A percentile compares a stretch with the other conserved stretches of the same genome.
Conservation (phyloP, 495 filamentous ascomycete genomes). For the Lepidopterella palustris region DNA sequence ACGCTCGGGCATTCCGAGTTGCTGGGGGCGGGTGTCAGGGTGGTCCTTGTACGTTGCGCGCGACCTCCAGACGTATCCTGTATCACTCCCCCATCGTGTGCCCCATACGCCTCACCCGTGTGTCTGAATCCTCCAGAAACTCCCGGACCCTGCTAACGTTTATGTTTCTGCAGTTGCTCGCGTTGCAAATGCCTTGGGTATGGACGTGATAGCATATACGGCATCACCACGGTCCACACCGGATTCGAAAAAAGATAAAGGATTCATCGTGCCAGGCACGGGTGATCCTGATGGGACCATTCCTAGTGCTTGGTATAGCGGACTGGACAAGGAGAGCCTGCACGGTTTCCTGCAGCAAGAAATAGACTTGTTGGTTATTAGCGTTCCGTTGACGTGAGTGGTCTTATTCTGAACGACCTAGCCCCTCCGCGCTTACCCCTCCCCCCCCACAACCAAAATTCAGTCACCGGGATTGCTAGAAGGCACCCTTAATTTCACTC, state of each 20-base stretch:
- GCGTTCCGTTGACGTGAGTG: slow-evolving; percentile 59
- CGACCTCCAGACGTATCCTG: too few relatives aligned
- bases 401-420: not conserved
- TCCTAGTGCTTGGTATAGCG: slow-evolving; percentile 67
- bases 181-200: slow-evolving; percentile 64
- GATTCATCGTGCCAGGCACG: slow-evolving; percentile 66
- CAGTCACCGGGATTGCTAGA: too few relatives aligned
- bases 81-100: too few relatives aligned
- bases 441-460: too few relatives aligned
- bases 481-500: too few relatives aligned
- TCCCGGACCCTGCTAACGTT: not conserved
- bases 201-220: slow-evolving; percentile 78
- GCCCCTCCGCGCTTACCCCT: not conserved
- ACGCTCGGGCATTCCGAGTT: not conserved
- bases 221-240: slow-evolving; percentile 52
- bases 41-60: too few relatives aligned
- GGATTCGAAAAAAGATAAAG: slow-evolving; percentile 53
- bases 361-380: slow-evolving; percentile 69
- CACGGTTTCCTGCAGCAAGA: slow-evolving; percentile 61
- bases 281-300: slow-evolving; percentile 70
- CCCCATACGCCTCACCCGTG: too few relatives aligned
- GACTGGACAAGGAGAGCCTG: slow-evolving; percentile 52
- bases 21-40: too few relatives aligned
- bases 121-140: too few relatives aligned
- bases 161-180: slow-evolving; percentile 45